phyloP scores from a whole-genome alignment of 768 basidiomycete species.

The Psilocybe sp. region DNA sequence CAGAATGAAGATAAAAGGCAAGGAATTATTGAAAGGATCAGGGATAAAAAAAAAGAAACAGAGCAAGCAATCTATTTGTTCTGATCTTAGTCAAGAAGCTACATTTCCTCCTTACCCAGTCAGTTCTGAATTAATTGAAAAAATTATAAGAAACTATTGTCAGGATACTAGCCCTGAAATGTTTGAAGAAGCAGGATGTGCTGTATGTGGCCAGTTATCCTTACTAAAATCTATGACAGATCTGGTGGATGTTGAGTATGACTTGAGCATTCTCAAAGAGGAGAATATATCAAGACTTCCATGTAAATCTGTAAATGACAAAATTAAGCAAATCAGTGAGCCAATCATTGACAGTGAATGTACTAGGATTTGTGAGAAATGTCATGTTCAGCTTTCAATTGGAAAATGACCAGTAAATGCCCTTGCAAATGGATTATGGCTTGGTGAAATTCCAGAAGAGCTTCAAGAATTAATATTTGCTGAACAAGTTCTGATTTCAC shows the following conservation, averaged over 20 bases:
- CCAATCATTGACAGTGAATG: slow-evolving; percentile 16
- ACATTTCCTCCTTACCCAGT: slow-evolving; percentile 4
- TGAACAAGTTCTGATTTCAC: slow-evolving; percentile 22
- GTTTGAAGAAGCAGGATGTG: slow-evolving; percentile 20
- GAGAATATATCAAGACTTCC: slow-evolving; percentile 10
- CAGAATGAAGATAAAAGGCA: too few relatives aligned
- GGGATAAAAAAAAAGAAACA: too few relatives aligned
- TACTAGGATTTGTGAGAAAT: slow-evolving; percentile 12
- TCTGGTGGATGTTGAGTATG: not conserved
- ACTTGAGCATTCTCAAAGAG: slow-evolving; percentile 4
- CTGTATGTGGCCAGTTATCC: slow-evolving; percentile 18
- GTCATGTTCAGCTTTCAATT: slow-evolving; percentile 4
- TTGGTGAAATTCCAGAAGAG: slow-evolving; percentile 28
- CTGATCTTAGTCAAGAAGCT: too few relatives aligned
- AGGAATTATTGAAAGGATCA: too few relatives aligned
- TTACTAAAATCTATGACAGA: not conserved
- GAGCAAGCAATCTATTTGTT: too few relatives aligned
- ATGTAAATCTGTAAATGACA: not conserved
- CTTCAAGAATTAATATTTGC: slow-evolving; percentile 24
- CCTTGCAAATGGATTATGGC: slow-evolving; percentile 33
- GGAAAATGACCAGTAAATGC: slow-evolving; percentile 19
- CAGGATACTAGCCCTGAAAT: not conserved
- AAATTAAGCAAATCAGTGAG: slow-evolving; percentile 4
- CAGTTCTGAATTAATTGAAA: not conserved
- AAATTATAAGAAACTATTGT: slow-evolving; percentile 8